Conservation (phyloP, 2,329 filamentous ascomycete genomes). For the Trichoderma simmonsii region DNA sequence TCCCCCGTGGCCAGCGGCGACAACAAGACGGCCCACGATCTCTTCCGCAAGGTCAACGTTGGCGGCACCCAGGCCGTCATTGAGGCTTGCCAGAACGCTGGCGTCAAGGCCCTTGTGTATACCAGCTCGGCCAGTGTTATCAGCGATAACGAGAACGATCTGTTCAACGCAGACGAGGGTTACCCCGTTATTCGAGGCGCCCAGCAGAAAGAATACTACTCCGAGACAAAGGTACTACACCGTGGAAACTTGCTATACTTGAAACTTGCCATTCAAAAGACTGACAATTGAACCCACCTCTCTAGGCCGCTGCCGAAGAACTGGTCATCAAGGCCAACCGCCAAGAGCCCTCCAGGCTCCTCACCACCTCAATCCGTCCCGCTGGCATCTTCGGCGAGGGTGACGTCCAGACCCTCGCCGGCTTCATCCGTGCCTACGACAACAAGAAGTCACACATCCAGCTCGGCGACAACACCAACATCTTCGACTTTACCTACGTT, state of each 20-base stretch:
- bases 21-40: slow-evolving; percentile 51
- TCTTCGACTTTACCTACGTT: slow-evolving; percentile 64
- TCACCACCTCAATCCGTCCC: slow-evolving; percentile 79
- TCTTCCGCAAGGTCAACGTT: slow-evolving; percentile 82
- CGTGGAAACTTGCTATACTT: neutral
- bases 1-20: slow-evolving; percentile 60
- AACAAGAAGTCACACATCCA: slow-evolving; percentile 71
- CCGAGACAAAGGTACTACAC: slow-evolving; percentile 72
- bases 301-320: slow-evolving; percentile 71
- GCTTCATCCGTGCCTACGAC: slow-evolving; percentile 69
- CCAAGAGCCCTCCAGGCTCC: slow-evolving; percentile 53
- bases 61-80: slow-evolving; percentile 79
- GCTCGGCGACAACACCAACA: slow-evolving; percentile 66
- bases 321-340: slow-evolving; percentile 76
- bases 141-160: slow-evolving; percentile 74
- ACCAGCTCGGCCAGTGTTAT: slow-evolving; percentile 87
- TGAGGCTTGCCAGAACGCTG: slow-evolving; percentile 65
- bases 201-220: slow-evolving; percentile 77
- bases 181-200: slow-evolving; percentile 73
- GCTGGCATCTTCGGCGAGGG: slow-evolving; percentile 89
- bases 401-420: slow-evolving; percentile 72
- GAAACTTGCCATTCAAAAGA: neutral
- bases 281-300: neutral
- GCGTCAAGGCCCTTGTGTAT: slow-evolving; percentile 81
- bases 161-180: slow-evolving; percentile 80